Conservation (phyloP, 1,284 basidiomycete genomes). For the Ustilago esculenta region DNA sequence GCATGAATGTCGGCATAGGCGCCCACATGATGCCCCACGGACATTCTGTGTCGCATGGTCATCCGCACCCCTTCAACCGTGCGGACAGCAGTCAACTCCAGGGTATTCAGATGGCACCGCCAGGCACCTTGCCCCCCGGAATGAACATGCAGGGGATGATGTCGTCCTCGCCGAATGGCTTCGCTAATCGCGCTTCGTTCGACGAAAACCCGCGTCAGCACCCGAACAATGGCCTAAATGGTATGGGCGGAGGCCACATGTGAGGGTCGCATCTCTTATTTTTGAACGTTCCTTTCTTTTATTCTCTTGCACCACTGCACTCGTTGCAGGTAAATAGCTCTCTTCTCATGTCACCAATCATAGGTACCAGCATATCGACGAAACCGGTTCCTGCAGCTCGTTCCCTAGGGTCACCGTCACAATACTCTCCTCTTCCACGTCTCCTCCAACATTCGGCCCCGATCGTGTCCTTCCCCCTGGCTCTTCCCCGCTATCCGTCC, state of each 20-base stretch:
- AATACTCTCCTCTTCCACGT: too few relatives aligned
- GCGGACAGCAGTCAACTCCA: constrained; percentile 37
- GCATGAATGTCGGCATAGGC: constrained; percentile 27
- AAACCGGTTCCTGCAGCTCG: too few relatives aligned
- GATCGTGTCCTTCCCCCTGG: background rate
- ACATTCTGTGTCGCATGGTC: constrained; percentile 23
- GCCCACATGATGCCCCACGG: constrained; percentile 32
- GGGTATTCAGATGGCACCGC: constrained; percentile 34
- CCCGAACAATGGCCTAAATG: constrained; percentile 25
- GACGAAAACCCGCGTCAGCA: constrained; percentile 30
- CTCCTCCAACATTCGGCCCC: background rate
- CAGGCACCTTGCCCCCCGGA: constrained; percentile 24
- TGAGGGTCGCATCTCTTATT: constrained; percentile 5
- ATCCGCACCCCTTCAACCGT: constrained; percentile 39
- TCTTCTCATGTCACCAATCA: too few relatives aligned
- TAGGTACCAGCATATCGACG: too few relatives aligned
- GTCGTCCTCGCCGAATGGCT: constrained; percentile 25
- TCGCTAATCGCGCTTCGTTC: constrained; percentile 29
- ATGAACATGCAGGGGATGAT: constrained; percentile 41
- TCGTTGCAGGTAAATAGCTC: too few relatives aligned
- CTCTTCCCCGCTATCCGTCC: background rate
- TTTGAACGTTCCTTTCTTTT: background rate
- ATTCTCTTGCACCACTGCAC: too few relatives aligned
- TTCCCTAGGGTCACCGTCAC: too few relatives aligned
- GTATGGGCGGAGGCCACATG: constrained; percentile 28